These are phyloP conservation scores for Tricharina praecox DNA, from an alignment of 495 filamentous ascomycete genomes.

Conservation along the genomic window DNA sequence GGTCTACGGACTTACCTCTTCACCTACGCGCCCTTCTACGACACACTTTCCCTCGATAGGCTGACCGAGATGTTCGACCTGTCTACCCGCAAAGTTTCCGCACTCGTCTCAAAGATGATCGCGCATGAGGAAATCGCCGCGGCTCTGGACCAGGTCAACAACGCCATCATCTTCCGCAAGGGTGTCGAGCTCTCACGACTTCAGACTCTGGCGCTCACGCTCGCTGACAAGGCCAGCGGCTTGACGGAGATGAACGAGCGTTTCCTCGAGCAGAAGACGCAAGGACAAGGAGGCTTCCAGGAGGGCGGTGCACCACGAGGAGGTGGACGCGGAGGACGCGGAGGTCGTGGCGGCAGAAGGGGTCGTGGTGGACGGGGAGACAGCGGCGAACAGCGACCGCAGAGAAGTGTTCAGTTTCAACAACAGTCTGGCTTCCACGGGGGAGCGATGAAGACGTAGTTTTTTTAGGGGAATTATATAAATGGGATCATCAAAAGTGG, in stretches of 20 bases:
- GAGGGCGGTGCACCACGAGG: conserved; percentile 67
- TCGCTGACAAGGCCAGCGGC: conserved; percentile 87
- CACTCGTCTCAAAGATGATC: conserved; percentile 98
- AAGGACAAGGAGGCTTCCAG: conserved; percentile 87
- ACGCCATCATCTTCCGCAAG: conserved; percentile 97
- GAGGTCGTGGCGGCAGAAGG: conserved; percentile 49
- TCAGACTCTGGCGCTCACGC: conserved; percentile 81
- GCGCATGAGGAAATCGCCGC: conserved; percentile 94
- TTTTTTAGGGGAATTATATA: neutral
- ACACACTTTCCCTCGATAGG: conserved; percentile 73
- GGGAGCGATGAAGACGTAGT: conserved; percentile 26
- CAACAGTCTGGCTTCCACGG: conserved; percentile 27
- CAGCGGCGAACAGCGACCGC: conserved; percentile 12
- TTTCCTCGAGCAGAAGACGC: conserved; percentile 86
- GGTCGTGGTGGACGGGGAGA: conserved; percentile 25
- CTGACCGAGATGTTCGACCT: conserved; percentile 94
- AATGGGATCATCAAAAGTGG: neutral
- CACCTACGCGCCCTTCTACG: conserved; percentile 98
- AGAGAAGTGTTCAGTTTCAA: conserved; percentile 26
- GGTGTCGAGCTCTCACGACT: conserved; percentile 92
- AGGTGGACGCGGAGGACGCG: conserved; percentile 48
- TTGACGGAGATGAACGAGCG: conserved; percentile 96
- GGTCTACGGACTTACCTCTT: conserved; percentile 96
- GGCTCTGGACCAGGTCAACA: conserved; percentile 93
- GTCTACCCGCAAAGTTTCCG: conserved; percentile 67